These are phyloP conservation scores for Starmerella kuoi DNA, from an alignment of 805 yeast genomes.

Conservation along the genomic window DNA sequence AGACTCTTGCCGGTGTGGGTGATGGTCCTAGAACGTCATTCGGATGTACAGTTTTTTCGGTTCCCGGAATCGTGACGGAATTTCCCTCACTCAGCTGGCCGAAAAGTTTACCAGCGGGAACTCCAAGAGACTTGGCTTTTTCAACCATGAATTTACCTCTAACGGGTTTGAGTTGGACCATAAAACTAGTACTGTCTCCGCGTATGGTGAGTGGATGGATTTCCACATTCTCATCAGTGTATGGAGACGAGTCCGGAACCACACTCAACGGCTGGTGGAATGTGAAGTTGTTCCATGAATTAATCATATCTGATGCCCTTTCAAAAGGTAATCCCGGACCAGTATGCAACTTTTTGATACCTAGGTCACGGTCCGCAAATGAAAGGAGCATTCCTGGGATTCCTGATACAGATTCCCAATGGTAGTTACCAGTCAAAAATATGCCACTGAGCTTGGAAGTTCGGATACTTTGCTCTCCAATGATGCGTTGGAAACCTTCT, in stretches of 20 bases:
- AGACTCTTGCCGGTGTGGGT: slow-evolving; percentile 44
- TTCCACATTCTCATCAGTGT: slow-evolving; percentile 24
- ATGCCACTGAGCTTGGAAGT: slow-evolving; percentile 49
- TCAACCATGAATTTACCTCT: slow-evolving; percentile 66
- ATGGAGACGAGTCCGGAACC: slow-evolving; percentile 22
- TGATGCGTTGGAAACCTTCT: slow-evolving; percentile 74
- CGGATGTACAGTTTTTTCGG: slow-evolving; percentile 37
- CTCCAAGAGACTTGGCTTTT: slow-evolving; percentile 56
- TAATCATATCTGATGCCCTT: slow-evolving; percentile 43
- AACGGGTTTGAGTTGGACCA: slow-evolving; percentile 51
- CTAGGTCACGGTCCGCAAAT: slow-evolving; percentile 40
- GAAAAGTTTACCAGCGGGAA: slow-evolving; percentile 52
- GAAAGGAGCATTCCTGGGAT: slow-evolving; percentile 81
- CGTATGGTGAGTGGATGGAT: slow-evolving; percentile 19
- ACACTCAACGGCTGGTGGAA: slow-evolving; percentile 55
- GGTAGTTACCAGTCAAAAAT: slow-evolving; percentile 64
- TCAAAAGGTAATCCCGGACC: slow-evolving; percentile 31
- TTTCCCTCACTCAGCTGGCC: slow-evolving; percentile 49
- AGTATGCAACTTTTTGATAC: slow-evolving; percentile 5
- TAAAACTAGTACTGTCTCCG: slow-evolving; percentile 38
- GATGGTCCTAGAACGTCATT: slow-evolving; percentile 60
- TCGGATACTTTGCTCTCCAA: slow-evolving; percentile 48
- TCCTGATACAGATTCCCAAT: slow-evolving; percentile 81
- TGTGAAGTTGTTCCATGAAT: slow-evolving; percentile 80
- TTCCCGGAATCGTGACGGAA: slow-evolving; percentile 32